Evolutionary conservation across 345 rosid species (phyloP).

Genomic region (Firmiana major): DNA sequence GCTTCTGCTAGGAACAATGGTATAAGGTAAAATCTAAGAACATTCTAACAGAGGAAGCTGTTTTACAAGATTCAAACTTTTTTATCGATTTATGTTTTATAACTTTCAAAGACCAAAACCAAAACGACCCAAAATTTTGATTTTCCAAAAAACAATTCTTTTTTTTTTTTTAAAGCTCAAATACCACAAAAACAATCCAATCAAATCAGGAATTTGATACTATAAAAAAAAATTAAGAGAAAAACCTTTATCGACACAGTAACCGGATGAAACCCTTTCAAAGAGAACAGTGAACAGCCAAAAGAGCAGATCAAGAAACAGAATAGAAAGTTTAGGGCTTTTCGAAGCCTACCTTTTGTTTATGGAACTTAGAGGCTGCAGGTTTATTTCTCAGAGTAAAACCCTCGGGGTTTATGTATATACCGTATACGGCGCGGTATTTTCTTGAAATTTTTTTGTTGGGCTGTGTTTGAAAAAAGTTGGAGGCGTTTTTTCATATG

Average conservation of each 20-base stretch:
- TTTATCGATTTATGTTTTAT: not conserved
- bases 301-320: not conserved
- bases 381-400: not conserved
- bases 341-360: not conserved
- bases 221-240: not conserved
- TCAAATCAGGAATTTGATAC: not conserved
- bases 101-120: not conserved
- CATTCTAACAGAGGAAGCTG: not conserved
- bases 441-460: not conserved
- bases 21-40: not conserved
- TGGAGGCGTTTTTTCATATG: too few relatives aligned
- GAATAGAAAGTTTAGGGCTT: not conserved
- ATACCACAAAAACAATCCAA: not conserved
- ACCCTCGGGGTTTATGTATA: slow-evolving; percentile 14
- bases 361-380: not conserved
- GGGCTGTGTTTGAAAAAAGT: too few relatives aligned
- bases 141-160: not conserved
- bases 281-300: not conserved
- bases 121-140: not conserved
- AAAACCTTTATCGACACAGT: not conserved
- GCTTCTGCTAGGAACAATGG: not conserved
- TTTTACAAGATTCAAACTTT: not conserved
- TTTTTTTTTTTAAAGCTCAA: too few relatives aligned
- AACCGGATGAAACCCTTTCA: slow-evolving; percentile 1
- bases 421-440: slow-evolving; percentile 5